Evolutionary conservation across 208 protist species (phyloP), one percentile per base, ranked within the genome.

Genomic region (Wallacemonas sp.): DNA sequence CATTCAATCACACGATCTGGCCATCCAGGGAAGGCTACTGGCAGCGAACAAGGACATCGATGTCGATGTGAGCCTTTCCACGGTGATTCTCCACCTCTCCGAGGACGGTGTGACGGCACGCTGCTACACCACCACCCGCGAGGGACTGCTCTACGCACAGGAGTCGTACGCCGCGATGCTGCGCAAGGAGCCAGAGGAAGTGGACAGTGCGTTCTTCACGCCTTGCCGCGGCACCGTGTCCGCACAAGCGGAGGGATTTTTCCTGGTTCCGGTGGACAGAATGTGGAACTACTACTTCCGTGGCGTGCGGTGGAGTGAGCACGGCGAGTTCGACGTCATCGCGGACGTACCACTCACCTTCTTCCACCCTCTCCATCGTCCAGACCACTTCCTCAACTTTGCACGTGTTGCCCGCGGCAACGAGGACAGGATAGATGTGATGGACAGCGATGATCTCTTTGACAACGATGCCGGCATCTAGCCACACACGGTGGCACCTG

Each of bases 381-480:
- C 85, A 1, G 88, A 96, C 45, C 91, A 94, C 73, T 92, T 94
- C 66, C 59, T 89, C 36, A 92, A 91, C 73, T 96, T 96, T 77
- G 75, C 81, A 21, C 79, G 87, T 8, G 79, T 91, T 17, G 62
- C 71, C 0, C 63, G 65, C 26, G 79, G 83, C 17, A 73, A 66
- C 22, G 78, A 77, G 19, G 78, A 63, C 17, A 62, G 58, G 9
- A 48, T 90, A 19, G 91, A 96, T 59, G 70, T 85, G 44, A 76
- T 81, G 27, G 91, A 96, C 48, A 65, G 65, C 19, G 73, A 72
- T 29, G 83, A 90, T 53, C 26, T 90, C 5, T 86, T 90, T 30
- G 72, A 71, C 5, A 79, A 81, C 68, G 77, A 83, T 13, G 71
- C 72, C 19, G 76, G 80, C 38, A 48, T 63, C 22, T 57, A 39